phyloP scores from a whole-genome alignment of 2,329 filamentous ascomycete species.

The Talaromyces sp. region DNA sequence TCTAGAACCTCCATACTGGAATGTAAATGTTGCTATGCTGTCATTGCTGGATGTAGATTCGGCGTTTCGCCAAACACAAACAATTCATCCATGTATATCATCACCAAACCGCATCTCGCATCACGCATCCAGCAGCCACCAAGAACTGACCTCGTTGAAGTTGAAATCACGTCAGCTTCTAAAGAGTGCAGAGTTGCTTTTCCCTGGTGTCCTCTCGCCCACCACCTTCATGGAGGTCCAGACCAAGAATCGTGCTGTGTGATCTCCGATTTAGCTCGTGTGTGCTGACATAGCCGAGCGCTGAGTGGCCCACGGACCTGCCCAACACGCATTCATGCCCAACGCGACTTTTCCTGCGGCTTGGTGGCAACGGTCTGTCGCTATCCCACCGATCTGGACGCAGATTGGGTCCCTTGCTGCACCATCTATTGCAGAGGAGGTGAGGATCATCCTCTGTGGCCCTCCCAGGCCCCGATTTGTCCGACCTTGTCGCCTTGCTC shows the following conservation, averaged over 20 bases:
- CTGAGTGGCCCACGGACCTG: constrained; percentile 27
- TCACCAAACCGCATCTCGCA: no score
- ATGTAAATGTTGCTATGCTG: not conserved
- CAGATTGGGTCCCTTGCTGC: constrained; percentile 17
- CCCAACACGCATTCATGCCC: constrained; percentile 46
- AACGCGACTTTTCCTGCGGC: constrained; percentile 25
- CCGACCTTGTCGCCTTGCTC: constrained; percentile 7
- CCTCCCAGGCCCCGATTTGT: constrained; percentile 15
- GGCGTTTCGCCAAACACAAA: not conserved
- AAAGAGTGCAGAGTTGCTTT: not conserved
- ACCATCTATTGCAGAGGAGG: constrained; percentile 5
- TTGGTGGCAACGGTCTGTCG: constrained; percentile 23
- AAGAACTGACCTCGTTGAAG: not conserved
- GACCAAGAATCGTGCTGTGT: constrained; percentile 5
- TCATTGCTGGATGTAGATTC: not conserved
- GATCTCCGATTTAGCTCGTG: constrained; percentile 20
- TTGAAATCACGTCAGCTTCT: constrained; percentile 9
- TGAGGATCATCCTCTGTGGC: constrained; percentile 13
- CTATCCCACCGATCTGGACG: constrained; percentile 15
- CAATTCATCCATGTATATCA: no score
- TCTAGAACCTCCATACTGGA: not conserved
- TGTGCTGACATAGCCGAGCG: constrained; percentile 21
- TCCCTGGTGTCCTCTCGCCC: constrained; percentile 4
- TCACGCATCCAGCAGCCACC: no score
- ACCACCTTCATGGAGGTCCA: not conserved